phyloP scores from a whole-genome alignment of 148 eudicot genomes.

The Silene latifolia region DNA sequence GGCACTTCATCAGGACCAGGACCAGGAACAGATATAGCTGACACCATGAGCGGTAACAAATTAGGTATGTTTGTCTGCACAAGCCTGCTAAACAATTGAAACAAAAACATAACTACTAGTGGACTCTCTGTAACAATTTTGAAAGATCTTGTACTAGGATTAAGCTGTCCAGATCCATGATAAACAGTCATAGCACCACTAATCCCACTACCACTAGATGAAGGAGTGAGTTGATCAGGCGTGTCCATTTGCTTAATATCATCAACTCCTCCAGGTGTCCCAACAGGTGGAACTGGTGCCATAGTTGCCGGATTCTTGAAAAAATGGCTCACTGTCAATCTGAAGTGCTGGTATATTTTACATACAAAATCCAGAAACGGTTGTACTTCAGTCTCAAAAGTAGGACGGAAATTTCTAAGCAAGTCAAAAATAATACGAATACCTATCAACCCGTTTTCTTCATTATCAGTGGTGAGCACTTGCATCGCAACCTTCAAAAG shows the following conservation, averaged over 20 bases:
- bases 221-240: slow-evolving; percentile 61
- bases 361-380: slow-evolving; percentile 92
- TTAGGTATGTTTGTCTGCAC: slow-evolving; percentile 93
- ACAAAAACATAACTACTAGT: slow-evolving; percentile 93
- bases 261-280: slow-evolving; percentile 48
- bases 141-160: slow-evolving; percentile 89
- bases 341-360: slow-evolving; percentile 86
- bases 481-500: slow-evolving; percentile 90
- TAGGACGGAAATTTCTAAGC: slow-evolving; percentile 83
- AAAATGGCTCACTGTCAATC: slow-evolving; percentile 73
- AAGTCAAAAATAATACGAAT: slow-evolving; percentile 87
- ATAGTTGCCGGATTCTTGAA: slow-evolving; percentile 72
- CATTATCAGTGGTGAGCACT: slow-evolving; percentile 84
- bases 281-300: slow-evolving; percentile 40
- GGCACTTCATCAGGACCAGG: slow-evolving; percentile 95
- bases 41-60: slow-evolving; percentile 87
- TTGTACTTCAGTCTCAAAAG: slow-evolving; percentile 83
- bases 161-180: slow-evolving; percentile 72
- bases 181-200: slow-evolving; percentile 34
- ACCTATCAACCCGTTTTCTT: slow-evolving; percentile 87
- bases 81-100: slow-evolving; percentile 86
- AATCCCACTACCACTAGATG: slow-evolving; percentile 33
- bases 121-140: slow-evolving; percentile 97
- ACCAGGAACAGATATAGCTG: slow-evolving; percentile 90
- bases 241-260: slow-evolving; percentile 81